Evolutionary conservation across 768 basidiomycete genomes (phyloP).

Genomic region (Fomitopsis serialis): DNA sequence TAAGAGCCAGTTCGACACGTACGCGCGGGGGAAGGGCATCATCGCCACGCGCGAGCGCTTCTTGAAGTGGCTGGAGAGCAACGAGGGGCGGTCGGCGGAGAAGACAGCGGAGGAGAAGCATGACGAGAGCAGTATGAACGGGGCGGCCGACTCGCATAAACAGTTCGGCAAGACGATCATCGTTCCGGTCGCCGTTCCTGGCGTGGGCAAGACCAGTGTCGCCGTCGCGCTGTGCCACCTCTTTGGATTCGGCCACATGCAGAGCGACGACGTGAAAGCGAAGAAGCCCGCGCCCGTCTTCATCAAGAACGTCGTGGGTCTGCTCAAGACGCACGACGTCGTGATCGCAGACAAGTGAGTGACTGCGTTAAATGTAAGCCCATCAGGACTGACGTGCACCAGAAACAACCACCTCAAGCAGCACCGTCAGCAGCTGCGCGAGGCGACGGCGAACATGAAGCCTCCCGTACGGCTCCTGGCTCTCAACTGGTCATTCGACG

Average conservation of each 20-base stretch:
- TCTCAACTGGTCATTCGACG: constrained; percentile 67
- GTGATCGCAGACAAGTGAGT: constrained; percentile 92
- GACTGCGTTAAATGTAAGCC: not conserved
- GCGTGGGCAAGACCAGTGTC: constrained; percentile 89
- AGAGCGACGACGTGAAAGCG: constrained; percentile 81
- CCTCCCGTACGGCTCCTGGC: constrained; percentile 73
- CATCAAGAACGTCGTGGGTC: constrained; percentile 60
- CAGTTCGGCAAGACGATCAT: constrained; percentile 73
- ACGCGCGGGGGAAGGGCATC: constrained; percentile 73
- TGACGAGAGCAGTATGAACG: constrained; percentile 20
- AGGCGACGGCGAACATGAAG: constrained; percentile 35
- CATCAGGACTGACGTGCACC: not conserved
- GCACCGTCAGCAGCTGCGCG: constrained; percentile 71
- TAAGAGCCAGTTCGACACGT: constrained; percentile 54
- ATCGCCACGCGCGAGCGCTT: constrained; percentile 79
- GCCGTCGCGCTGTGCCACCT: constrained; percentile 73
- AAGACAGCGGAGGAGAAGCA: constrained; percentile 23
- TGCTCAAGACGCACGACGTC: constrained; percentile 61
- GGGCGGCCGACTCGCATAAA: not conserved
- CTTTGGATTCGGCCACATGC: constrained; percentile 87
- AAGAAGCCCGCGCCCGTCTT: constrained; percentile 74
- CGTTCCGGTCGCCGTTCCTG: constrained; percentile 86
- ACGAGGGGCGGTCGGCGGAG: constrained; percentile 34
- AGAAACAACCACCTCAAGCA: constrained; percentile 87
- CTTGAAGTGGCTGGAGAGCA: constrained; percentile 55